These are phyloP conservation scores for Echinosophora koreensis DNA, from an alignment of 306 rosid species.

Conservation along the genomic window DNA sequence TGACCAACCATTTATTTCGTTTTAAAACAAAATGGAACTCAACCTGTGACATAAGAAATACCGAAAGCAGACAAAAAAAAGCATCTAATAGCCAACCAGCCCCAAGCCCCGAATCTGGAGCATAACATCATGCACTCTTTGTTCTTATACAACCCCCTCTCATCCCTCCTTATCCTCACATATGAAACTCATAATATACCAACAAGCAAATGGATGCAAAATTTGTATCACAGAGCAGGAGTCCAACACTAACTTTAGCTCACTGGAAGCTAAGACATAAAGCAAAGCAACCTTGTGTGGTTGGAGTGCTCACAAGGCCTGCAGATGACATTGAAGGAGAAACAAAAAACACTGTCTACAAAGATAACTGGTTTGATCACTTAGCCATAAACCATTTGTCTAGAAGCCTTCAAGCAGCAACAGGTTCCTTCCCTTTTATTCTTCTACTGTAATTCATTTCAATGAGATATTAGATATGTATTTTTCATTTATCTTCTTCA, in stretches of 20 bases:
- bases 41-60: not conserved
- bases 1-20: no score
- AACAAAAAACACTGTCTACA: slow-evolving; percentile 48
- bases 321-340: slow-evolving; percentile 40
- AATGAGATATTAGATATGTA: not conserved
- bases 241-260: slow-evolving; percentile 41
- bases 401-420: slow-evolving; percentile 68
- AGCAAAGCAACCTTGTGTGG: slow-evolving; percentile 39
- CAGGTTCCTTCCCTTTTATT: slow-evolving; percentile 58
- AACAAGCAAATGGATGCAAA: slow-evolving; percentile 64
- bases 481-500: not conserved
- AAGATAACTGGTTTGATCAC: slow-evolving; percentile 76
- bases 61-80: slow-evolving; percentile 24
- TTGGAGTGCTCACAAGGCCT: slow-evolving; percentile 62
- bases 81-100: not conserved
- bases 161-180: slow-evolving; percentile 2
- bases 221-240: slow-evolving; percentile 44
- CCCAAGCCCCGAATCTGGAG: not conserved
- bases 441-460: not conserved
- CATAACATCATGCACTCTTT: slow-evolving; percentile 48
- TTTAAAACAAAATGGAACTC: not conserved
- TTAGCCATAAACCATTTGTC: slow-evolving; percentile 77
- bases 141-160: slow-evolving; percentile 20
- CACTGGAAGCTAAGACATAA: slow-evolving; percentile 35
- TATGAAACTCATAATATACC: not conserved